Evolutionary conservation across 1,284 basidiomycete genomes (phyloP).

Genomic region (Ceratobasidium sp.): DNA sequence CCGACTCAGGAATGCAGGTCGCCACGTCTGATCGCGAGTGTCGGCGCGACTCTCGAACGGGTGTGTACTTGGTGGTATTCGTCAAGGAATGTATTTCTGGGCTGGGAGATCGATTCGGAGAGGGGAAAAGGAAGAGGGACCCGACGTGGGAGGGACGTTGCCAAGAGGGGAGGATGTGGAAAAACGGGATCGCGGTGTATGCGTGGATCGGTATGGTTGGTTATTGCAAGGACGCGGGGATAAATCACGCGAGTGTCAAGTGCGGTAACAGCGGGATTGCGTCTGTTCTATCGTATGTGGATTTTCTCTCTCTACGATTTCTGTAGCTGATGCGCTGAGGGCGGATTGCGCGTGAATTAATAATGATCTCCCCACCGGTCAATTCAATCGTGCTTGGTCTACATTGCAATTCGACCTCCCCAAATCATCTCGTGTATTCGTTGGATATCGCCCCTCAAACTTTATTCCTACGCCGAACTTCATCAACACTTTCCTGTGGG

Average conservation of each 20-base stretch:
- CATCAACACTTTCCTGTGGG: too few relatives aligned
- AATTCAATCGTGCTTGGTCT: slow-evolving; percentile 92
- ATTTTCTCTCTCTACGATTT: slow-evolving; percentile 53
- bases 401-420: slow-evolving; percentile 63
- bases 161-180: slow-evolving; percentile 86
- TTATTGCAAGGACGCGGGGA: slow-evolving; percentile 86
- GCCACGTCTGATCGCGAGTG: slow-evolving; percentile 84
- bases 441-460: slow-evolving; percentile 75
- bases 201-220: slow-evolving; percentile 88
- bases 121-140: slow-evolving; percentile 55
- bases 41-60: slow-evolving; percentile 88
- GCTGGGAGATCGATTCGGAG: neutral
- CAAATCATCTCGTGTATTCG: slow-evolving; percentile 58
- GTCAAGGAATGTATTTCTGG: too few relatives aligned
- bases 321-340: too few relatives aligned
- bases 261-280: slow-evolving; percentile 89
- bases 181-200: slow-evolving; percentile 85
- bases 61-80: slow-evolving; percentile 71
- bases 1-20: slow-evolving; percentile 90
- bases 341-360: slow-evolving; percentile 79
- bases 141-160: slow-evolving; percentile 77
- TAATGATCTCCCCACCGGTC: slow-evolving; percentile 74
- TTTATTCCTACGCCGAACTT: too few relatives aligned
- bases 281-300: slow-evolving; percentile 85
- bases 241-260: slow-evolving; percentile 85